Conservation (phyloP, 2,329 filamentous ascomycete species). For the Xylariaceae sp. region DNA sequence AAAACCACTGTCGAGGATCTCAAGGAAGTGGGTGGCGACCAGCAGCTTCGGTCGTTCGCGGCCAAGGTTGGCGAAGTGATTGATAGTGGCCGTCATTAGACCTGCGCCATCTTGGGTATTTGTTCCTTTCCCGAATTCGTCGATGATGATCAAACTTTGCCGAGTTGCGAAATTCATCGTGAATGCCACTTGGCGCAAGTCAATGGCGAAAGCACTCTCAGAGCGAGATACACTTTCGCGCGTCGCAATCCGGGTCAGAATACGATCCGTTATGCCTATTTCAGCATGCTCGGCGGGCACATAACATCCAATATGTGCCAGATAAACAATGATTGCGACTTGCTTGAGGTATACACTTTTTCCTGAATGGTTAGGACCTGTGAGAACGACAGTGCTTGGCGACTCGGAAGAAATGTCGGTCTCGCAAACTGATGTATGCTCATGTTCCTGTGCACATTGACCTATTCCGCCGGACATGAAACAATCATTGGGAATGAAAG, state of each 20-base stretch:
- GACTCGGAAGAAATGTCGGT: constrained; percentile 18
- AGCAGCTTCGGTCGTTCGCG: constrained; percentile 50
- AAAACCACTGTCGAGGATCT: constrained; percentile 64
- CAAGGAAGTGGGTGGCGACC: constrained; percentile 60
- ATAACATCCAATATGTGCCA: constrained; percentile 89
- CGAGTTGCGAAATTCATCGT: constrained; percentile 68
- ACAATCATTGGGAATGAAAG: constrained; percentile 80
- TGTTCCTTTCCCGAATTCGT: constrained; percentile 77
- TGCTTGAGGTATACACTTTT: constrained; percentile 97
- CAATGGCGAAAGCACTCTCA: constrained; percentile 65
- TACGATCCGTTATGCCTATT: constrained; percentile 87
- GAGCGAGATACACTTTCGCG: constrained; percentile 55
- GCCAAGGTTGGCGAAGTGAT: constrained; percentile 48
- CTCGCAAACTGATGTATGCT: constrained; percentile 7
- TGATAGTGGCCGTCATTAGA: constrained; percentile 52
- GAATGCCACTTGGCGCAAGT: constrained; percentile 80
- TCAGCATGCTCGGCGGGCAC: constrained; percentile 73
- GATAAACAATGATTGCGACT: constrained; percentile 80
- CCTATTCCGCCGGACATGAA: constrained; percentile 57
- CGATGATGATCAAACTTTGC: constrained; percentile 77
- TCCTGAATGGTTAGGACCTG: constrained; percentile 92
- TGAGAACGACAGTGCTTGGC: constrained; percentile 72
- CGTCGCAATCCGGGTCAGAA: constrained; percentile 79
- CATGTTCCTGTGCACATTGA: constrained; percentile 18
- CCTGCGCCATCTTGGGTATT: constrained; percentile 54